Evolutionary conservation across 441 rosid genomes (phyloP), one percentile per base, ranked within the genome.

Genomic region (Sinapis alba): DNA sequence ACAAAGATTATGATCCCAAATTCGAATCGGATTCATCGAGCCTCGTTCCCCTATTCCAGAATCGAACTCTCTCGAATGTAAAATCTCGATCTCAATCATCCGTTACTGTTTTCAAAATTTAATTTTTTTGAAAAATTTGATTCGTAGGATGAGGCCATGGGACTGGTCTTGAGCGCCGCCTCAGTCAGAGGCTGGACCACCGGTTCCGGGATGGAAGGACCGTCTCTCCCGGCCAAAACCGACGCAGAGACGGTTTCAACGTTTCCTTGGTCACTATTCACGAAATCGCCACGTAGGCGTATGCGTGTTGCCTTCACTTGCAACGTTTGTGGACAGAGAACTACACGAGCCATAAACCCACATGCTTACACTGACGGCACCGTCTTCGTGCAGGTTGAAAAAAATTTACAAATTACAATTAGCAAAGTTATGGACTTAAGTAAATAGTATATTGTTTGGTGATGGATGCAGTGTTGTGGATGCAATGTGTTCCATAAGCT

Each of bases 261-360:
- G 60, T 82, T 95, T 57, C 99, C 99, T 3, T 95, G 98, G 96
- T 93, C 97, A 43, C 86, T 91, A 56, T 91, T 93, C 82, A 91
- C 96, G 45, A 91, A 87, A 81, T 93, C 98, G 1, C 98, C 97
- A 0, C 97, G 97, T n/a, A 78, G 97, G 82, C 85, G 98, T 61
- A 93, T 91, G 97, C 97, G 93, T 19, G 98, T 93, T 28, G 96
- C 97, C 19, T 93, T 93, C 82, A 93, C 97, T 74, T 91, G 97
- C 82, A 93, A 93, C 47, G 84, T 93, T 43, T 90, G 97, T 69
- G 92, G 96, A 7, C 97, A 91, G 74, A 88, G 97, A 78, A 93
- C 97, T 19, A 93, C 93, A 45, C 85, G 96, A 36, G 97, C 96
- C 67, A 91, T 93, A 67, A 93, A 93, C 73, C 85, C 93, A 1